Percentiles rank a stretch among this genome's conserved stretches.
Conservation (phyloP, 2,329 filamentous ascomycete species). For the Neopestalotiopsis sp. region DNA sequence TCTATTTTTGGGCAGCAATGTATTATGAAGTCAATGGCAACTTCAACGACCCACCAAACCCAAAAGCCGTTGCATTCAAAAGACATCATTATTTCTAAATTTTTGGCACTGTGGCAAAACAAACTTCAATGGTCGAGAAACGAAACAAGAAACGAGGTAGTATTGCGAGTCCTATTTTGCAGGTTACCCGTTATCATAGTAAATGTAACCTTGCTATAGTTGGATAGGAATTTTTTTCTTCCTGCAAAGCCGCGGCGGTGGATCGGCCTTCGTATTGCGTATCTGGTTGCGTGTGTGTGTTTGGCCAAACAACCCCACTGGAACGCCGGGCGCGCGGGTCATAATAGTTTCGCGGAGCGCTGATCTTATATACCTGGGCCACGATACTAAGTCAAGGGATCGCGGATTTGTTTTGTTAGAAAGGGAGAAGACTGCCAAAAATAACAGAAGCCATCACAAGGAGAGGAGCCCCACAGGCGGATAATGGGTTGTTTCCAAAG, state of each 20-base stretch:
- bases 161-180: not conserved
- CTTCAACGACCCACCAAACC: not conserved
- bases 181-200: not conserved
- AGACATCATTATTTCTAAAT: not conserved
- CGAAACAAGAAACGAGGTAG: not conserved
- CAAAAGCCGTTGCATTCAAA: not conserved
- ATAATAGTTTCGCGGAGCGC: not conserved
- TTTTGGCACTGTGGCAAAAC: not conserved
- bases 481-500: not conserved
- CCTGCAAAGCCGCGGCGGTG: not conserved
- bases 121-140: not conserved
- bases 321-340: not conserved
- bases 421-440: not conserved
- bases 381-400: not conserved
- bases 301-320: not conserved
- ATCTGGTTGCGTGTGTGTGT: not conserved
- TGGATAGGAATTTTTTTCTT: not conserved
- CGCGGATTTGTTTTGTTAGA: not conserved
- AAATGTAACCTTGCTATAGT: conserved; percentile 1
- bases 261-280: conserved; percentile 1
- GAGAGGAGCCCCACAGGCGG: not conserved
- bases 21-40: too few species aligned
- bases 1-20: too few species aligned
- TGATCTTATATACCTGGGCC: not conserved
- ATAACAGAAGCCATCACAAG: not conserved